Percentiles rank a stretch among this genome's conserved stretches.
Conservation (phyloP, 78 protist species). For the Trichosphaerium sp. region DNA sequence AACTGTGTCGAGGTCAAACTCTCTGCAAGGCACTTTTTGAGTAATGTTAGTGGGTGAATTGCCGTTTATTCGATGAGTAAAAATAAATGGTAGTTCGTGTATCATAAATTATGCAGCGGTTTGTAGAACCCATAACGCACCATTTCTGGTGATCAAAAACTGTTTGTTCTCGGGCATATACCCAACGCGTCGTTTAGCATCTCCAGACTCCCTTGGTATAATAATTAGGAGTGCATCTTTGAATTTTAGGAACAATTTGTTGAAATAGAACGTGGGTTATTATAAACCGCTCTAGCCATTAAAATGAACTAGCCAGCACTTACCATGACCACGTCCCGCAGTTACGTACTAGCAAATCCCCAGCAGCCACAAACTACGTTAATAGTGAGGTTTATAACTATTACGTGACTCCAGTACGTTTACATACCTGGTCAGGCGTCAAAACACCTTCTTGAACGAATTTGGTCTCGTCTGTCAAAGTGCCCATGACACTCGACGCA, state of each 20-base stretch:
- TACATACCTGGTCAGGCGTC: neutral
- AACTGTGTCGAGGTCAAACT: neutral
- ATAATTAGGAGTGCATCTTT: neutral
- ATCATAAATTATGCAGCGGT: neutral
- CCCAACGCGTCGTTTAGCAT: neutral
- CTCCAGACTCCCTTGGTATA: conserved; percentile 9
- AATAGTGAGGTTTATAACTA: neutral
- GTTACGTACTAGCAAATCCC: conserved; percentile 67
- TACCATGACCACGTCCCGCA: conserved; percentile 82
- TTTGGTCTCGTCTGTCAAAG: neutral
- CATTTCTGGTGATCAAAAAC: conserved; percentile 39
- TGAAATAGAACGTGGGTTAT: neutral
- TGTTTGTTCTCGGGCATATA: conserved; percentile 69
- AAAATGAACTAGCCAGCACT: neutral
- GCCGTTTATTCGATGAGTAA: neutral
- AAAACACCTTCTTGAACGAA: neutral
- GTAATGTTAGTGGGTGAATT: neutral
- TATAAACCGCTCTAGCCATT: neutral
- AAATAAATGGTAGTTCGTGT: neutral
- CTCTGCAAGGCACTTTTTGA: neutral
- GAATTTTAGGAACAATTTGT: neutral
- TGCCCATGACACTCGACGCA: neutral
- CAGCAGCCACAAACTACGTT: conserved; percentile 66
- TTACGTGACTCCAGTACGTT: neutral
- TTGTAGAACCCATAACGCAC: neutral